Percentiles rank a stretch among this genome's conserved stretches.
phyloP scores from a whole-genome alignment of 2,329 filamentous ascomycete species.

The Hansfordia pulvinata region DNA sequence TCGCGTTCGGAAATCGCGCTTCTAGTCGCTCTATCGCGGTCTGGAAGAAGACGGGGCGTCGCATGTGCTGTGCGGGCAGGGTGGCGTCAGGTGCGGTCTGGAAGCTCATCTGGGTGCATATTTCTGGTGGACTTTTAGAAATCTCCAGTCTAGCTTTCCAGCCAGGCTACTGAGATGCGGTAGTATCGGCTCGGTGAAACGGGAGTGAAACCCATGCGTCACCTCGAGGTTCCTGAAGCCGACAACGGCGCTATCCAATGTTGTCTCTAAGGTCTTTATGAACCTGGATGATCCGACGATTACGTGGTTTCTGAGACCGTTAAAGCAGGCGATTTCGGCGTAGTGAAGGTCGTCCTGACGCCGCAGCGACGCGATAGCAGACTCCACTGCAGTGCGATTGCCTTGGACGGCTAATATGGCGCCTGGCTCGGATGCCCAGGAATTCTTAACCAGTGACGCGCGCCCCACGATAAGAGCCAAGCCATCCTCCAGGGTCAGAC shows the following conservation, averaged over 20 bases:
- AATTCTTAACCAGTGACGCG: slow-evolving; percentile 10
- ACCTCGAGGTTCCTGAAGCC: slow-evolving; percentile 11
- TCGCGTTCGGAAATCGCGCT: slow-evolving; percentile 6
- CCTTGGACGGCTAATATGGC: slow-evolving; percentile 3
- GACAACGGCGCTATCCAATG: no score
- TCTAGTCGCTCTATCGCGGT: slow-evolving; percentile 14
- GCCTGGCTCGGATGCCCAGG: slow-evolving; percentile 8
- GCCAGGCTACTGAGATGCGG: no score
- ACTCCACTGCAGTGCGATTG: no score
- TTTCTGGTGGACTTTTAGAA: no score
- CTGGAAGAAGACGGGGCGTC: slow-evolving; percentile 19
- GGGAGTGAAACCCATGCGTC: slow-evolving; percentile 15
- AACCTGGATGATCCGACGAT: neutral
- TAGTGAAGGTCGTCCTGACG: slow-evolving; percentile 2
- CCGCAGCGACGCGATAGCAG: no score
- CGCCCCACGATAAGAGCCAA: slow-evolving; percentile 14
- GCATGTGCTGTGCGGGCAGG: slow-evolving; percentile 17
- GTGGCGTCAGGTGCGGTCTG: no score
- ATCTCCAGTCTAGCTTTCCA: no score
- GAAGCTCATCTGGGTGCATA: no score
- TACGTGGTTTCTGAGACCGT: neutral
- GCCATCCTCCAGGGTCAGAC: slow-evolving; percentile 15
- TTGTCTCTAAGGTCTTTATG: no score
- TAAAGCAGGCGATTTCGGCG: neutral
- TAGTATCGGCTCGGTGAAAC: slow-evolving; percentile 12